Evolutionary conservation across 805 yeast species (phyloP).

Genomic region (Teunomyces kruisii): DNA sequence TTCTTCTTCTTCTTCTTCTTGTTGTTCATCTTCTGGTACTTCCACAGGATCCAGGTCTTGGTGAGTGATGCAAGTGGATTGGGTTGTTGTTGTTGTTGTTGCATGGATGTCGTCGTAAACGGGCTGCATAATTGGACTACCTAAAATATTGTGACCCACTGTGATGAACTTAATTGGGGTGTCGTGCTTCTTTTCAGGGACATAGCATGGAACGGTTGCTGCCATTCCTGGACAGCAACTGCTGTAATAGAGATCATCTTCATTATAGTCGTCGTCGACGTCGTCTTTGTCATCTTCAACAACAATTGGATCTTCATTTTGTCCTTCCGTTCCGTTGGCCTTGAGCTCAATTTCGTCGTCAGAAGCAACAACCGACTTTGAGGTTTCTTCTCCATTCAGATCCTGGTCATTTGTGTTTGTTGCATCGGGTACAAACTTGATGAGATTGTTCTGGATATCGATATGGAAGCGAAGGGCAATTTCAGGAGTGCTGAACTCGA

Average conservation of each 20-base stretch:
- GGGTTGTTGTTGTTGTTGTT: background rate
- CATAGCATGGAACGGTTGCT: conserved; percentile 7
- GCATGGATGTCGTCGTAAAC: background rate
- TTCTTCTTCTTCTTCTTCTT: too few relatives aligned
- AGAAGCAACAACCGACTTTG: background rate
- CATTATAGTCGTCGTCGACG: conserved; percentile 6
- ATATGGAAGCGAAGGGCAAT: conserved; percentile 21
- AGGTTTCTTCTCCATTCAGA: conserved; percentile 5
- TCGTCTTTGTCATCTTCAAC: conserved; percentile 8
- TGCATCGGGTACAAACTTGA: conserved; percentile 15
- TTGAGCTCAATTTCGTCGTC: background rate
- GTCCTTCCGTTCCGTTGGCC: background rate
- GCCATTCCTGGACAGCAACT: conserved; percentile 6
- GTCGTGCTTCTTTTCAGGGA: background rate
- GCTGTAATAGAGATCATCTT: conserved; percentile 4
- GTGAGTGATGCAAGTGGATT: background rate
- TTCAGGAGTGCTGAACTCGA: conserved; percentile 20
- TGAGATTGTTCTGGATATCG: conserved; percentile 9
- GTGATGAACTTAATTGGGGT: background rate
- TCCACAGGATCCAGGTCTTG: background rate
- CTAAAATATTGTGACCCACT: background rate
- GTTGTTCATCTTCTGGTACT: too few relatives aligned
- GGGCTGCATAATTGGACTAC: conserved; percentile 1
- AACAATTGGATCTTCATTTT: too few relatives aligned
- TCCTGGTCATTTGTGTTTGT: conserved; percentile 7